Base-by-base conservation (phyloP, 176 grass and related monocot species). In the Carex parvula region DNA sequence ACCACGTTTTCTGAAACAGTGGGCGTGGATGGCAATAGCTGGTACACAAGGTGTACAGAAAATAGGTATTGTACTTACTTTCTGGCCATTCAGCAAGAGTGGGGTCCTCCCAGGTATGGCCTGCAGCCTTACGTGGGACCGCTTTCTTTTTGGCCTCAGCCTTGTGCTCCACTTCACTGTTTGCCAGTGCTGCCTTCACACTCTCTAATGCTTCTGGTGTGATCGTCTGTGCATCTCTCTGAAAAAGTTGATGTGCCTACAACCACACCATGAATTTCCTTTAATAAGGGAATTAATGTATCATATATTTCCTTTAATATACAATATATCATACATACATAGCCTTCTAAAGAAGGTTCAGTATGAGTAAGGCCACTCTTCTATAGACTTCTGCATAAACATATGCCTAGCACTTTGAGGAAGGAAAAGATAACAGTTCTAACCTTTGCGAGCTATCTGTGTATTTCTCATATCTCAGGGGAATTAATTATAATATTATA, bases 51-150 rank as follows among this genome's bases (percentile, higher is more conserved):
- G 13, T 20, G 57, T 20, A 53, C 44, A 69, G 18, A 17, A 57
- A 84, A 48, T 8, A 8, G 24, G 4, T 54, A 35, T 10, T 17
- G 14, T 53, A 68, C 85, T 65, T 89, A 97, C 94, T 97, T 35
- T 97, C 95, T 9, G 95, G 95, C 94, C 95, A 97, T 57, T 97
- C 95, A 79, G 92, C 64, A 72, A 97, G 91, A 62, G 95, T 94
- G 37, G 95, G 87, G 77, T 97, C 95, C 81, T 92, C 95, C 95
- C 92, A 97, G 60, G 81, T 84, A 56, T 91, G 95, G 0, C 95
- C 95, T 4, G 92, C 95, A 13, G 95, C 92, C 65, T 89, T 93
- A 7, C 92, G 95, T 6, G 90, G 92, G 42, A 98, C 72, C 16
- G 92, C 86, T 76, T 91, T 98, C 92, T 94, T 98, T 73, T 88